These are phyloP conservation scores for Paspalum notatum DNA, from an alignment of 176 grass and related monocot genomes.

Conservation along the genomic window DNA sequence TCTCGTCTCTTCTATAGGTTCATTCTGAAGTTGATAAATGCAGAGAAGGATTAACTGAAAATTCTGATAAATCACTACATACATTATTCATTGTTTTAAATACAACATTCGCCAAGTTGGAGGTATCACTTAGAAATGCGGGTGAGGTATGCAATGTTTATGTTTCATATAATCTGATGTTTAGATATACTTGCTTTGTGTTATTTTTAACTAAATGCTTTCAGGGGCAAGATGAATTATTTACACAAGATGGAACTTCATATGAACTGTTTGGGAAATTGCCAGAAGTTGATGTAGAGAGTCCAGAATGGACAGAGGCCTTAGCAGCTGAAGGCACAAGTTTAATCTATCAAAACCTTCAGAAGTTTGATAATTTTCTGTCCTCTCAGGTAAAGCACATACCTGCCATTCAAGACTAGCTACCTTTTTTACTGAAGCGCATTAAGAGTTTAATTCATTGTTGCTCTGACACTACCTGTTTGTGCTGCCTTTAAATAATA, in stretches of 20 bases:
- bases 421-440: neutral
- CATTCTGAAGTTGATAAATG: constrained; percentile 73
- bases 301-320: constrained; percentile 65
- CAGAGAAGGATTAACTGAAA: constrained; percentile 68
- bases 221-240: constrained; percentile 30
- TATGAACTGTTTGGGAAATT: constrained; percentile 66
- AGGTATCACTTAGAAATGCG: constrained; percentile 59
- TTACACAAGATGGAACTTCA: constrained; percentile 44
- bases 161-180: constrained; percentile 26
- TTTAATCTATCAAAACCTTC: constrained; percentile 81
- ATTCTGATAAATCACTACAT: constrained; percentile 74
- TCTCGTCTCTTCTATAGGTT: constrained; percentile 49
- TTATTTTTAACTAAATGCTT: constrained; percentile 27
- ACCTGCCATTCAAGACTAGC: neutral
- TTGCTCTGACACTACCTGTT: neutral
- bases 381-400: constrained; percentile 62
- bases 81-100: constrained; percentile 64
- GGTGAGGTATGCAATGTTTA: constrained; percentile 53
- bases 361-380: constrained; percentile 66
- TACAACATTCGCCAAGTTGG: constrained; percentile 69
- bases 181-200: constrained; percentile 15
- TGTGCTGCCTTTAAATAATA: neutral
- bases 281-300: constrained; percentile 57
- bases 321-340: constrained; percentile 60
- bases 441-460: neutral